Evolutionary conservation across 2,329 filamentous ascomycete species (phyloP).

Genomic region (Colletotrichum plurivorum): DNA sequence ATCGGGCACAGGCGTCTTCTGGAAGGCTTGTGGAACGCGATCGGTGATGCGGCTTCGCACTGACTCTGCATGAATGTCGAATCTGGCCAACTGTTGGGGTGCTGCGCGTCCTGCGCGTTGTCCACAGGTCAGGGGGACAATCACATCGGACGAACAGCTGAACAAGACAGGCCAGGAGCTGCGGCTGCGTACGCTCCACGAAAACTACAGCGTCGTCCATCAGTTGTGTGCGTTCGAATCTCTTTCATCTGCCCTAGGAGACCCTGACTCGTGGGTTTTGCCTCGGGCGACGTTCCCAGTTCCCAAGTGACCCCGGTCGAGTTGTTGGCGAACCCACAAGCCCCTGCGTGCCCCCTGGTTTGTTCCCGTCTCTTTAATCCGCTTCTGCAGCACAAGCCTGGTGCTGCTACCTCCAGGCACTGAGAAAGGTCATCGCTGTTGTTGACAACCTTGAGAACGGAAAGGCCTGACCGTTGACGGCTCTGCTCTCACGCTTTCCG

Average conservation of each 20-base stretch:
- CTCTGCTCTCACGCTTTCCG: constrained; percentile 5
- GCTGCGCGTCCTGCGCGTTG: background rate
- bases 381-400: constrained; percentile 25
- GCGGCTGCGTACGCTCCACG: background rate
- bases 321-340: constrained; percentile 1
- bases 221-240: background rate
- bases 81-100: constrained; percentile 32
- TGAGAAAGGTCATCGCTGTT: background rate
- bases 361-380: constrained; percentile 1
- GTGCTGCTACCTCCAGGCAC: background rate
- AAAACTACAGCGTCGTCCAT: no score
- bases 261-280: constrained; percentile 23
- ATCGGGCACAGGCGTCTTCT: constrained; percentile 19
- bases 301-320: constrained; percentile 10
- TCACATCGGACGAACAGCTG: constrained; percentile 33
- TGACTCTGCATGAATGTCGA: constrained; percentile 28
- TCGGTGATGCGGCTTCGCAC: constrained; percentile 4
- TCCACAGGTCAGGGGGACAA: constrained; percentile 4
- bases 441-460: background rate
- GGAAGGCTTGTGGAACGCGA: constrained; percentile 22
- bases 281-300: constrained; percentile 14
- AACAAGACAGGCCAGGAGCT: constrained; percentile 10
- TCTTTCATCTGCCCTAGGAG: background rate
- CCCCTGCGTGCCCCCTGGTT: constrained; percentile 21
- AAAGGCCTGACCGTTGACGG: constrained; percentile 7